These are phyloP conservation scores for Exophiala phaeomuriformis DNA, from an alignment of 2,329 filamentous ascomycete species.

Conservation along the genomic window DNA sequence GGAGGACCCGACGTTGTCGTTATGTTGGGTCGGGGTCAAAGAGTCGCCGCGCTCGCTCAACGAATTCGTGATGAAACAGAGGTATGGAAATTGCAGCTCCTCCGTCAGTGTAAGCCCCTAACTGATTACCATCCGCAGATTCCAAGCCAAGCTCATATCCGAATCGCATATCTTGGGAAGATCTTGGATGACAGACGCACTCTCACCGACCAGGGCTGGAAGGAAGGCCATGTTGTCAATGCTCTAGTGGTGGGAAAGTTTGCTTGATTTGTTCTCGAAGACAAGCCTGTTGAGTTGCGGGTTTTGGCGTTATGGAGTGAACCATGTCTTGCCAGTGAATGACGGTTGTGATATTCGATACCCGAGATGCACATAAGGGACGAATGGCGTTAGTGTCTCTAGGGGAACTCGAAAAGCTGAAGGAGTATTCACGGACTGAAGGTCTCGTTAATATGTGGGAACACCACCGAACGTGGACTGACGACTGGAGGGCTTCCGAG, in stretches of 20 bases:
- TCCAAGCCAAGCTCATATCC: constrained; percentile 51
- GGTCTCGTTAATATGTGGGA: too few relatives aligned
- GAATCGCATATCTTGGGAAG: constrained; percentile 73
- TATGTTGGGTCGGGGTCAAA: constrained; percentile 52
- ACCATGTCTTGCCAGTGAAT: constrained; percentile 1
- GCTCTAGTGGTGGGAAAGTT: constrained; percentile 52
- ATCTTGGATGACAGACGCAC: constrained; percentile 63
- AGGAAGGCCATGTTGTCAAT: constrained; percentile 66
- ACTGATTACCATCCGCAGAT: constrained; percentile 43
- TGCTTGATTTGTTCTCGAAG: constrained; percentile 4
- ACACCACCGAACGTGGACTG: too few relatives aligned
- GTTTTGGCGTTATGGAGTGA: not conserved
- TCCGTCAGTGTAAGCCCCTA: not conserved
- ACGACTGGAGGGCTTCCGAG: too few relatives aligned
- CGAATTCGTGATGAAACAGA: constrained; percentile 53
- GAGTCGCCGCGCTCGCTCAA: constrained; percentile 55
- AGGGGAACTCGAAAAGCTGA: not conserved
- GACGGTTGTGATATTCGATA: constrained; percentile 4
- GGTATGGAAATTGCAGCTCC: constrained; percentile 2
- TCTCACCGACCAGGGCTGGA: constrained; percentile 66
- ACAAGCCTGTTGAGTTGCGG: not conserved
- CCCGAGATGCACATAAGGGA: constrained; percentile 11
- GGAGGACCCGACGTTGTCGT: constrained; percentile 57
- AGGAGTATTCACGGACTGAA: too few relatives aligned
- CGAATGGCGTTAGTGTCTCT: not conserved